These are phyloP conservation scores for Aureobasidium zeae DNA, from an alignment of 2,329 filamentous ascomycete genomes.

Conservation along the genomic window DNA sequence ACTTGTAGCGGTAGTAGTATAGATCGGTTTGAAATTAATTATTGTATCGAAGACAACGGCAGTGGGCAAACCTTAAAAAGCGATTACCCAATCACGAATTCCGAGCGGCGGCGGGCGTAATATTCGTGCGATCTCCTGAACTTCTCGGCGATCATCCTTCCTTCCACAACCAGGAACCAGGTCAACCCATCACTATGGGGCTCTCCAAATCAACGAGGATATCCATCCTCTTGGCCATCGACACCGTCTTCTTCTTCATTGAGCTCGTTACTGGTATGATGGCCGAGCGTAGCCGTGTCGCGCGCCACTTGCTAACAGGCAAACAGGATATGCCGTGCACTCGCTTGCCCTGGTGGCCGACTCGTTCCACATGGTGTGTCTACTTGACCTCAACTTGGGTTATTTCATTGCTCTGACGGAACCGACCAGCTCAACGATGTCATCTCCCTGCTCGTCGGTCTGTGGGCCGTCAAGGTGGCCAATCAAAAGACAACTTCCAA, in stretches of 20 bases:
- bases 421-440: conserved; percentile 77
- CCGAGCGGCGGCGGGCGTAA: no score
- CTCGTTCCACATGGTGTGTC: conserved; percentile 88
- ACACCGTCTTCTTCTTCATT: conserved; percentile 79
- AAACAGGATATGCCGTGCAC: conserved; percentile 58
- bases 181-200: conserved; percentile 59
- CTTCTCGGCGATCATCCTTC: not conserved
- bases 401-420: no score
- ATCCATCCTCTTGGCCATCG: conserved; percentile 83
- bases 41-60: no score
- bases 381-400: no score
- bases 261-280: conserved; percentile 64
- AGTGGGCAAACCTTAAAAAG: no score
- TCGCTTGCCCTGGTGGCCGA: conserved; percentile 93
- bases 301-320: conserved; percentile 3
- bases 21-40: no score
- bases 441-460: conserved; percentile 78
- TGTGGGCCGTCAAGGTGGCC: conserved; percentile 91
- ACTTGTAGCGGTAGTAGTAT: no score
- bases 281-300: not conserved
- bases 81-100: no score
- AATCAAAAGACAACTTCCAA: conserved; percentile 72
- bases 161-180: not conserved
- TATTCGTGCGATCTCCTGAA: no score
- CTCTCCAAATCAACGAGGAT: conserved; percentile 92